Conservation (phyloP, 129 eudicot genomes). For the Centrapalus pauciflorus region DNA sequence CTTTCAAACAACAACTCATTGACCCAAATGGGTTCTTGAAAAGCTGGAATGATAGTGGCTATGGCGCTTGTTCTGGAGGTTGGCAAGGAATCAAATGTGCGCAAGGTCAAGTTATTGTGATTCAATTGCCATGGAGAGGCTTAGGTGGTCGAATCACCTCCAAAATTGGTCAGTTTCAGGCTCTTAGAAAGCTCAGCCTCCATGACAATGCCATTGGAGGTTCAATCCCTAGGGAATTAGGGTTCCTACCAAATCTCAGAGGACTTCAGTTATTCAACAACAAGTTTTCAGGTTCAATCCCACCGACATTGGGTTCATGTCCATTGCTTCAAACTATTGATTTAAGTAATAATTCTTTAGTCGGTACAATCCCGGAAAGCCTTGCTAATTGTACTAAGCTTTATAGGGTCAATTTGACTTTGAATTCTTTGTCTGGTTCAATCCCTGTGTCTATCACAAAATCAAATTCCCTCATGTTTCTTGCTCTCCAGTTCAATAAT, state of each 20-base stretch:
- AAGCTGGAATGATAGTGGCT: slow-evolving; percentile 38
- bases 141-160: slow-evolving; percentile 60
- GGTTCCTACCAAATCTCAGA: slow-evolving; percentile 70
- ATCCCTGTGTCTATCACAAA: slow-evolving; percentile 50
- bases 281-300: slow-evolving; percentile 66
- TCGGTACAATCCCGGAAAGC: slow-evolving; percentile 50
- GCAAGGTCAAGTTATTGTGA: slow-evolving; percentile 84
- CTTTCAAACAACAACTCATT: slow-evolving; percentile 27
- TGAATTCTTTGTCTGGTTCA: slow-evolving; percentile 52
- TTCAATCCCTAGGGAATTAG: slow-evolving; percentile 62
- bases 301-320: slow-evolving; percentile 66
- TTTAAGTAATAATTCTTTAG: slow-evolving; percentile 55
- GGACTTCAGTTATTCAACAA: slow-evolving; percentile 83
- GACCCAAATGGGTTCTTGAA: slow-evolving; percentile 36
- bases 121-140: slow-evolving; percentile 85
- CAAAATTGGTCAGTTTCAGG: slow-evolving; percentile 74
- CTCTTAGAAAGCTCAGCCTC: slow-evolving; percentile 81
- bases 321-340: slow-evolving; percentile 80
- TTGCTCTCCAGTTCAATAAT: slow-evolving; percentile 55
- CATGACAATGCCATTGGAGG: slow-evolving; percentile 78
- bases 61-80: slow-evolving; percentile 40
- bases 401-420: slow-evolving; percentile 59
- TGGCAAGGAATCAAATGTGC: slow-evolving; percentile 66
- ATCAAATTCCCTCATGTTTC: slow-evolving; percentile 50
- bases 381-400: slow-evolving; percentile 71